Evolutionary conservation across 2,329 filamentous ascomycete species (phyloP), one percentile per base, ranked within the genome.

Genomic region (Chaetoscypha palmicola): DNA sequence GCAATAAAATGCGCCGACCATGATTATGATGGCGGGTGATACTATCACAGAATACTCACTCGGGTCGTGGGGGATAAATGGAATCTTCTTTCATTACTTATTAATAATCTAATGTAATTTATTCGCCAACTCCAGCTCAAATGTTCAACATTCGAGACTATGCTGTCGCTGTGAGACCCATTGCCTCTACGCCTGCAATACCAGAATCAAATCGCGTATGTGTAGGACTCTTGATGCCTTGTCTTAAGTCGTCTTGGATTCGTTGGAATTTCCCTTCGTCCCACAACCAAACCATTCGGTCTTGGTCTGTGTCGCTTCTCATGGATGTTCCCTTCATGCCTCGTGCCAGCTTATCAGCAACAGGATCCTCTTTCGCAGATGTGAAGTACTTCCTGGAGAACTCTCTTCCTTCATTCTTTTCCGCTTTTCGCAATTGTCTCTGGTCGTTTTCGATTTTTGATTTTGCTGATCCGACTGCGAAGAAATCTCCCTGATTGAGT

Each of bases 341-440:
- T 24, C 62, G 62, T 2, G 65, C 66, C 32, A 76, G 58, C 33
- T 59, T 58, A 46, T 64, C 60, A 46, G 73, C 69, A 5, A 60
- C 56, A 4, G 50, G 49, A 41, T 69, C 67, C 48, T 71, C 59
- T 67, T 70, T 49, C 60, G 74, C 57, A 56, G 62, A 58, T 47
- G 71, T 78, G 67, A 97, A 98, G 68, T 92, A 97, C 45, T 83
- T 75, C 33, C 89, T 76, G 56, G 87, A 76, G 87, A 91, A 97
- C 33, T 79, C 71, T 32, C 73, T 74, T 20, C 81, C 81, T 54
- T 88, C 84, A 5, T 74, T 72, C 58, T 78, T 79, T 64, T 96
- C 90, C 56, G 76, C 71, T 62, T 77, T 79, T 49, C 90, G 79
- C 69, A 79, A 73, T 63, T 76, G 86, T 14, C 89, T 79, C 70